phyloP scores from a whole-genome alignment of 2,329 filamentous ascomycete genomes.

The Juglanconis sp. region DNA sequence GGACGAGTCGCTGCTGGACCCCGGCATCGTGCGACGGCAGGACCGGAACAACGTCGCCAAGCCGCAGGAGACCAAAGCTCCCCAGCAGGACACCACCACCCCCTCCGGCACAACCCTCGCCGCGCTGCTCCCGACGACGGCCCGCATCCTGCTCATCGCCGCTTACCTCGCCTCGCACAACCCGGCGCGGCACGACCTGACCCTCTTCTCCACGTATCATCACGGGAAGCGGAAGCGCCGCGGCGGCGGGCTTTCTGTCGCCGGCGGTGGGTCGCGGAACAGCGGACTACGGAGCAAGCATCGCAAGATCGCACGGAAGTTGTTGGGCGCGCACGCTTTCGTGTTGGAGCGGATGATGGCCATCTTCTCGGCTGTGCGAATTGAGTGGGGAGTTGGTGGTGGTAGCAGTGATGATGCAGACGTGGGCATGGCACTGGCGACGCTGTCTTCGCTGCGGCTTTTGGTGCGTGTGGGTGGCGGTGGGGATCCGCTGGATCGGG shows the following conservation, averaged over 20 bases:
- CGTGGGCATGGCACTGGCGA: slow-evolving; percentile 65
- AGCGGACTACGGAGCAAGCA: slow-evolving; percentile 45
- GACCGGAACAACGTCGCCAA: slow-evolving; percentile 22
- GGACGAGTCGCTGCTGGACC: slow-evolving; percentile 66
- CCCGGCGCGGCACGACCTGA: slow-evolving; percentile 66
- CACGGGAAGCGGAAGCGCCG: slow-evolving; percentile 45
- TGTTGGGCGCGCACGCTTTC: slow-evolving; percentile 75
- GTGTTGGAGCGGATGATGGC: slow-evolving; percentile 75
- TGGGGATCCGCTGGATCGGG: slow-evolving; percentile 64
- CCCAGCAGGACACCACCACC: not conserved
- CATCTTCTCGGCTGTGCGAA: slow-evolving; percentile 66
- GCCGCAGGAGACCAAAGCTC: not conserved
- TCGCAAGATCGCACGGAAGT: slow-evolving; percentile 71
- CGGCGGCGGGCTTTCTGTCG: slow-evolving; percentile 44
- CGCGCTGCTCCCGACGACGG: slow-evolving; percentile 64
- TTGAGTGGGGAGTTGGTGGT: slow-evolving; percentile 43
- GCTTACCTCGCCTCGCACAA: slow-evolving; percentile 83
- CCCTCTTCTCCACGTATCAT: slow-evolving; percentile 72
- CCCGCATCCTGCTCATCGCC: slow-evolving; percentile 70
- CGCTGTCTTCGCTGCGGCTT: slow-evolving; percentile 67
- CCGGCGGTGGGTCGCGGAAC: slow-evolving; percentile 25
- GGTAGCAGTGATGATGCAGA: slow-evolving; percentile 47
- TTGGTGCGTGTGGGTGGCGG: slow-evolving; percentile 62
- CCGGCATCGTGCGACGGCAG: slow-evolving; percentile 49
- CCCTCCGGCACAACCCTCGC: slow-evolving; percentile 42